These are phyloP conservation scores for Panellus pusillus DNA, from an alignment of 768 basidiomycete genomes.

Conservation along the genomic window DNA sequence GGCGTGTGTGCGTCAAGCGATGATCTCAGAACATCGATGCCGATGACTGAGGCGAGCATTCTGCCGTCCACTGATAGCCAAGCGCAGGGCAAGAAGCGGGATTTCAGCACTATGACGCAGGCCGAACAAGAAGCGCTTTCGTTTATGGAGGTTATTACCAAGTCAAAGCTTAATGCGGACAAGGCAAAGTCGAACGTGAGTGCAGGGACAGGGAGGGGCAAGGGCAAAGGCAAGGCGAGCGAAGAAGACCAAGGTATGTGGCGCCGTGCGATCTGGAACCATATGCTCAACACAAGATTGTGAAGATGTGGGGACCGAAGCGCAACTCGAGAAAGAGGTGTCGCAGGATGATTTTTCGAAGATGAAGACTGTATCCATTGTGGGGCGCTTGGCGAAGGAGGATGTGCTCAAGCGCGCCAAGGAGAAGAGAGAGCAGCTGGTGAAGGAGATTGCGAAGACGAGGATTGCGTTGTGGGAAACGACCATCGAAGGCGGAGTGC, in stretches of 20 bases:
- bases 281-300: slow-evolving; percentile 18
- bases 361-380: slow-evolving; percentile 10
- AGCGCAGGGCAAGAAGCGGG: slow-evolving; percentile 15
- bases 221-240: slow-evolving; percentile 14
- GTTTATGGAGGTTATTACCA: slow-evolving; percentile 16
- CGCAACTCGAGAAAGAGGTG: not conserved
- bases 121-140: slow-evolving; percentile 11
- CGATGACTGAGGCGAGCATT: not conserved
- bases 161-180: slow-evolving; percentile 4
- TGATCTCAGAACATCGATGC: not conserved
- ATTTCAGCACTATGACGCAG: slow-evolving; percentile 10
- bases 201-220: not conserved
- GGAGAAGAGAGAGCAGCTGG: slow-evolving; percentile 52
- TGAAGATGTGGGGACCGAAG: slow-evolving; percentile 16
- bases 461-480: slow-evolving; percentile 74
- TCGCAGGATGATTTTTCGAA: slow-evolving; percentile 10
- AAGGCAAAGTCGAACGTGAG: not conserved
- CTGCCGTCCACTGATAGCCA: not conserved
- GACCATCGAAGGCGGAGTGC: slow-evolving; percentile 50
- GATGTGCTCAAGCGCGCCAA: slow-evolving; percentile 53
- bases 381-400: slow-evolving; percentile 32
- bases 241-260: slow-evolving; percentile 27
- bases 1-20: slow-evolving; percentile 12
- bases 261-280: slow-evolving; percentile 20
- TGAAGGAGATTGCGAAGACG: slow-evolving; percentile 55